Percentiles rank a stretch among this genome's conserved stretches.
Conservation (phyloP, 2,329 filamentous ascomycete species). For the Bipolaris cookei region DNA sequence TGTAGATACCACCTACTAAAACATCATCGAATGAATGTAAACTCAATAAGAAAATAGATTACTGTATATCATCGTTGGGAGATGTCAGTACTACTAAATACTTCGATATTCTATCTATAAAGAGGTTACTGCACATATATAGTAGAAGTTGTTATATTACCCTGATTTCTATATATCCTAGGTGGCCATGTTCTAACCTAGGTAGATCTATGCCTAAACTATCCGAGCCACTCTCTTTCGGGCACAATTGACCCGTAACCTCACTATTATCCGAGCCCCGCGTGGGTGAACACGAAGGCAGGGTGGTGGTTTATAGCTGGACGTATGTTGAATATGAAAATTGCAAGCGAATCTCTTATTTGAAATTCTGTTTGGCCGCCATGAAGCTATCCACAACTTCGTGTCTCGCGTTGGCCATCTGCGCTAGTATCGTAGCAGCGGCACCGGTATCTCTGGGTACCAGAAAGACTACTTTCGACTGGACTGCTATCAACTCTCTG, state of each 20-base stretch:
- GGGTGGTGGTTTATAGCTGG: constrained; percentile 1
- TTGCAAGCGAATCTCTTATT: background rate
- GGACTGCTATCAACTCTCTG: constrained; percentile 28
- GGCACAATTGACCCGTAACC: constrained; percentile 10
- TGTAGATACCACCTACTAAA: no score
- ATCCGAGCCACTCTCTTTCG: constrained; percentile 1
- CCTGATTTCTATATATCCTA: background rate
- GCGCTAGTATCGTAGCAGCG: constrained; percentile 3
- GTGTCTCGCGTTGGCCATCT: constrained; percentile 5
- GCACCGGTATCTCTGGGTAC: constrained; percentile 1
- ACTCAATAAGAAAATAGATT: no score
- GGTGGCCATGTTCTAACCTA: background rate
- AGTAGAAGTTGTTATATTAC: background rate
- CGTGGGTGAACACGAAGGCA: background rate
- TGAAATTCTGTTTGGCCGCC: background rate
- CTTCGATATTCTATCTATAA: no score
- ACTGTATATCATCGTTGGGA: no score
- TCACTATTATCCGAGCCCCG: background rate
- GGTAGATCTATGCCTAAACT: background rate
- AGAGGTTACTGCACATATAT: no score
- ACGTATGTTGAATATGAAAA: background rate
- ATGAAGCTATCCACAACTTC: constrained; percentile 19
- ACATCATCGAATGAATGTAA: no score
- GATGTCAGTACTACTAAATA: no score
- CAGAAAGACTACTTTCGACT: constrained; percentile 20